Base-by-base conservation (phyloP, 1,139 yeast species). In the Hyphopichia burtonii region DNA sequence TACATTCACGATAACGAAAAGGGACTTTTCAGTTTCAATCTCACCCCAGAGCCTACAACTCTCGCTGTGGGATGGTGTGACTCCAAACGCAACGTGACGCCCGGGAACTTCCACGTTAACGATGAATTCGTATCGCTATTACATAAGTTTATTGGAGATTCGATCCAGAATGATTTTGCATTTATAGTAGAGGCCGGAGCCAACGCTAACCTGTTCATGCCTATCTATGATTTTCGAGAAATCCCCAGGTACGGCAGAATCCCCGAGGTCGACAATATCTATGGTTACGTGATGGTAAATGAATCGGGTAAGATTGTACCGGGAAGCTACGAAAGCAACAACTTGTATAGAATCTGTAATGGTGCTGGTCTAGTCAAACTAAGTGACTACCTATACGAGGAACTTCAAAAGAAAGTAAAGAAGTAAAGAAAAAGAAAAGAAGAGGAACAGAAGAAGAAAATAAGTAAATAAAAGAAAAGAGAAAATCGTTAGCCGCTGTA, bases 191-290 rank as follows among this genome's bases (percentile, higher is more conserved):
- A 85, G 46, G 88, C 90, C 1, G 73, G 80, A 5, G 76, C 78
- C 31, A 83, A 78, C 53, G 75, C 77, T 18, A 86, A 69, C 34
- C 64, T 76, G 0, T 82, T 63, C 60, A 82, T 85, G 84, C 88
- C 90, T 6, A 75, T 87, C 36, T 84, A 80, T 52, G 96, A 87
- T 56, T 71, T 83, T 48, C 69, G 94, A 45, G 79, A 75, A 41
- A 74, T 81, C 2, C 91, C 94, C 1, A 66, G 78, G 19, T 80
- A 77, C 49, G 87, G 87, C 11, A 71, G 94, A 44, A 75, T 80
- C 17, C 90, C 94, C 0, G 86, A 83, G 19, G 78, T 85, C 4
- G 89, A 83, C 47, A 85, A 84, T 53, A 81, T 82, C 1, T 68
- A 82, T 44, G 96, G 96, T 1, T 85, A 83, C 53, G 82, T 86